Base-by-base conservation (phyloP, 1,284 basidiomycete species). In the Rhizoctonia solani region DNA sequence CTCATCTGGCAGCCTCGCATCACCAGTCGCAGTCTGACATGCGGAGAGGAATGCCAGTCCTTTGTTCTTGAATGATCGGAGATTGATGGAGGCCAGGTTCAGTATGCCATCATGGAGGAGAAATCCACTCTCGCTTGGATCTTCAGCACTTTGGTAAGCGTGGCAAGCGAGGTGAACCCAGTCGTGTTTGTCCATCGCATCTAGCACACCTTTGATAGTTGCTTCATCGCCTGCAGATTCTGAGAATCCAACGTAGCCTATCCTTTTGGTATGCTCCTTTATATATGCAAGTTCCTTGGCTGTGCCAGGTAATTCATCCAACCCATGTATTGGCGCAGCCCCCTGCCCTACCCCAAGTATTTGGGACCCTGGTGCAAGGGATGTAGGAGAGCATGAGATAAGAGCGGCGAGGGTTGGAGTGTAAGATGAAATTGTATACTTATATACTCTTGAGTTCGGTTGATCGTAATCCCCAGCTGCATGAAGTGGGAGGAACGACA, bases 401-500 rank as follows among this genome's bases (percentile, higher is more conserved):
- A n/a, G n/a, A n/a, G n/a, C n/a, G n/a, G n/a, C n/a, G n/a, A n/a
- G n/a, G n/a, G n/a, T n/a, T n/a, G n/a, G n/a, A n/a, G n/a, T n/a
- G n/a, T n/a, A n/a, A n/a, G n/a, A n/a, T n/a, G n/a, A n/a, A n/a
- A n/a, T n/a, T n/a, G n/a, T n/a, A n/a, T n/a, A n/a, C n/a, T n/a
- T n/a, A n/a, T n/a, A n/a, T n/a, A n/a, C n/a, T n/a, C n/a, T n/a
- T n/a, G n/a, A n/a, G n/a, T n/a, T n/a, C n/a, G n/a, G n/a, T n/a
- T n/a, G n/a, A n/a, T n/a, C n/a, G n/a, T n/a, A n/a, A n/a, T n/a
- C n/a, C n/a, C n/a, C n/a, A n/a, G n/a, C n/a, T n/a, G n/a, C n/a
- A n/a, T n/a, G n/a, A n/a, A n/a, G n/a, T n/a, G 74, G 74, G 25
- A 75, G 71, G 39, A 68, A 73, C 46, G 70, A 59, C 11, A 69